A percentile compares a stretch with the other conserved stretches of the same genome.
Conservation (phyloP, 2,329 filamentous ascomycete species). For the Ophiognomonia clavigignenti-juglandacearum region DNA sequence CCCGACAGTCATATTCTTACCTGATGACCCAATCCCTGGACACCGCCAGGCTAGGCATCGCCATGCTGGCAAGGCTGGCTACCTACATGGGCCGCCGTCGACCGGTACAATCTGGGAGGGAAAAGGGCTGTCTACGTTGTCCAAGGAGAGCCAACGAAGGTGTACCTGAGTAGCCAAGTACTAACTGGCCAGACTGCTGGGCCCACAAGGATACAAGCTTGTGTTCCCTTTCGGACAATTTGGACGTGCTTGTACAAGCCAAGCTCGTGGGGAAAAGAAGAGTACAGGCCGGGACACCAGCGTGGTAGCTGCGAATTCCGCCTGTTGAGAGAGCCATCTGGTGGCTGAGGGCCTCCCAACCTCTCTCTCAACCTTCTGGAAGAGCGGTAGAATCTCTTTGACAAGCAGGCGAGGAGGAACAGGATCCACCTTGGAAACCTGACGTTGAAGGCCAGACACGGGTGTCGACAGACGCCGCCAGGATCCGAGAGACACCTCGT, state of each 20-base stretch:
- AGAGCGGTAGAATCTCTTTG: conserved; percentile 28
- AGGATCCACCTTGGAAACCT: conserved; percentile 11
- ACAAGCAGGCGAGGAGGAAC: conserved; percentile 11
- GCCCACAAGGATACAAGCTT: conserved; percentile 21
- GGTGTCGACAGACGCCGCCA: conserved; percentile 27
- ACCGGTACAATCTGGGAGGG: background rate
- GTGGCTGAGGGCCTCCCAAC: conserved; percentile 22
- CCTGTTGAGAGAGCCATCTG: conserved; percentile 18
- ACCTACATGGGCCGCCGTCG: background rate
- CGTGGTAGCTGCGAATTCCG: conserved; percentile 34
- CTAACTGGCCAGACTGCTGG: conserved; percentile 11
- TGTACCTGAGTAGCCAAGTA: background rate
- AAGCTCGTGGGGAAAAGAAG: conserved; percentile 33
- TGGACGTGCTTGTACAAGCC: conserved; percentile 34
- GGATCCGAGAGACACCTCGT: conserved; percentile 15
- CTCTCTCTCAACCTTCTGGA: conserved; percentile 33
- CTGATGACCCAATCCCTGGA: background rate
- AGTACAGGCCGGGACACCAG: conserved; percentile 29
- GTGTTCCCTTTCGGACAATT: conserved; percentile 34
- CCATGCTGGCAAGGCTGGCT: too few relatives aligned
- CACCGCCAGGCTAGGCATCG: background rate
- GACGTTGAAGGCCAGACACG: conserved; percentile 19
- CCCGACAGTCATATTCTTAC: background rate
- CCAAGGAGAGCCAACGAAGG: background rate
- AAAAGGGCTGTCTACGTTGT: background rate